Percentiles rank a stretch among this genome's conserved stretches.
Conservation (phyloP, 73 alveolate species). For the Paramecium pentaurelia region DNA sequence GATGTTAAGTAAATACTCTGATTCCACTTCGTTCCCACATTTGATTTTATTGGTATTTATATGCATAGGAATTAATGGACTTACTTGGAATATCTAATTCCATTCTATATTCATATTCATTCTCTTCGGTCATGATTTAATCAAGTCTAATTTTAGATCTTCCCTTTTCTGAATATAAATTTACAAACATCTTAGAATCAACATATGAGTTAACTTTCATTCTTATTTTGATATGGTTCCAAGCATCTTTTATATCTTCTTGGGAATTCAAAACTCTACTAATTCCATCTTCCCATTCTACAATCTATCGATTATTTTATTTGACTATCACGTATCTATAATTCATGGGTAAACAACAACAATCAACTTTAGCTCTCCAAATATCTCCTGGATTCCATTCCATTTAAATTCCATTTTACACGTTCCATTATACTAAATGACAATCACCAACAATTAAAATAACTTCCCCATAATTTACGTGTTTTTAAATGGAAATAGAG, state of each 20-base stretch:
- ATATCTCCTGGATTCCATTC: constrained; percentile 47
- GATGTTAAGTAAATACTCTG: neutral
- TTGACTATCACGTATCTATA: constrained; percentile 21
- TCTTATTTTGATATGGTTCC: neutral
- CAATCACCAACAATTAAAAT: constrained; percentile 14
- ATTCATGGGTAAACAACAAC: neutral
- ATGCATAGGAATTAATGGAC: neutral
- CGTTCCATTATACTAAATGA: neutral
- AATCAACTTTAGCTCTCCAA: neutral
- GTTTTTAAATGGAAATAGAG: neutral
- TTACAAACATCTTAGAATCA: neutral
- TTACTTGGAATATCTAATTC: neutral
- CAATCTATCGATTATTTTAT: neutral
- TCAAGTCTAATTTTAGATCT: neutral
- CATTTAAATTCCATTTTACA: constrained; percentile 20
- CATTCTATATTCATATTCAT: neutral
- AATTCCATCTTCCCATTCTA: constrained; percentile 32
- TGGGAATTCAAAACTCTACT: neutral
- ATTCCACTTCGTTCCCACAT: neutral
- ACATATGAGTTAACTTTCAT: neutral
- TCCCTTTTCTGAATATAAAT: neutral
- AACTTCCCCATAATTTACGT: constrained; percentile 28
- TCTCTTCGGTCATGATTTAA: neutral
- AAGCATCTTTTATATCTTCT: neutral
- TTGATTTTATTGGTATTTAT: neutral